Evolutionary conservation across 2,329 filamentous ascomycete species (phyloP), one percentile per base, ranked within the genome.

Genomic region (Ambrosiella xylebori): DNA sequence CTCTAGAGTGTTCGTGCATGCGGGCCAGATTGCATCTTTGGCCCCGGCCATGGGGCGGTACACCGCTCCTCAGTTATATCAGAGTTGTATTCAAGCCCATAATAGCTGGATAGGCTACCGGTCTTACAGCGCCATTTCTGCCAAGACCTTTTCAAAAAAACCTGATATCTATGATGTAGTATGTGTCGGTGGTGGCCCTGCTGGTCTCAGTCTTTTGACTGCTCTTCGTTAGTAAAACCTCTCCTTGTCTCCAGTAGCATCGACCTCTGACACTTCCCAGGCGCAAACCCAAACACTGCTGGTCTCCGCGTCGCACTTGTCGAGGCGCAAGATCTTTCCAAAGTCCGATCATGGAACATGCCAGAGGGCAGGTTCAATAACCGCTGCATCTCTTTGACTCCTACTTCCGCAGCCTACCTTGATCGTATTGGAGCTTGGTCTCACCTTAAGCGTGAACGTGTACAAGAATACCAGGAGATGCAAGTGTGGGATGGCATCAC

Each of bases 401-500:
- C 91, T 0, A 79, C 85, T 0, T 95, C 90, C 0, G 85, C 88
- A n/a, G 77, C 76, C 2, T 96, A 93, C 66, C 77, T 97, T 62
- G 77, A 87, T 66, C 74, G 78, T 3, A 93, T 95, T 61, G 93
- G 91, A 40, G 89, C 85, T 54, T 97, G 91, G 93, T 67, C 76
- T 6, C 82, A 94, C 66, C 74, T 96, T 61, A 78, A 86, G 63
- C 72, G 76, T 47, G 74, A 80, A 5, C 81, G 93, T 38, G 80
- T 93, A 39, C 90, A 96, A 72, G 79, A 83, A 0, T 98, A 96
- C 69, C 84, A 94, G 61, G 86, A 91, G 65, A 98, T 98, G 93
- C 86, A 95, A 69, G 93, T 97, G 38, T 98, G 94, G 93, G 93
- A 98, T 69, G 94, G 91, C 62, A 81, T 95, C 59, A 87, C 86